Conservation (phyloP, 768 basidiomycete species). For the Nidularia pulvinata region DNA sequence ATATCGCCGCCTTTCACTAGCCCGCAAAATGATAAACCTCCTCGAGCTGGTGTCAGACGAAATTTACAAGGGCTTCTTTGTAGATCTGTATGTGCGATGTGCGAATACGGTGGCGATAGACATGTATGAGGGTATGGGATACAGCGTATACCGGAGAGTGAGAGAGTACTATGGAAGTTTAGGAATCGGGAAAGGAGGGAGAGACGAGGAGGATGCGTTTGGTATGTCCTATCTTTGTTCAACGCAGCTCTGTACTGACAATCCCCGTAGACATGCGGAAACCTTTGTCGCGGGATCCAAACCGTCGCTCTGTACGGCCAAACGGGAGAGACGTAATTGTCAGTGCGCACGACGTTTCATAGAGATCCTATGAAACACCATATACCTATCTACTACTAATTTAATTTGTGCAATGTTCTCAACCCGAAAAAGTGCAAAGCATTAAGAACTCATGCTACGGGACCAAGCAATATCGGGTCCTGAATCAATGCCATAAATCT, state of each 20-base stretch:
- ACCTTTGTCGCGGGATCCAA: constrained; percentile 61
- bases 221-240: constrained; percentile 45
- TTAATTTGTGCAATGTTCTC: background rate
- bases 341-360: constrained; percentile 58
- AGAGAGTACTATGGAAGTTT: constrained; percentile 86
- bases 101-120: constrained; percentile 81
- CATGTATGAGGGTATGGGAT: constrained; percentile 94
- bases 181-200: constrained; percentile 73
- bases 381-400: background rate
- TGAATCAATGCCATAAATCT: too few relatives aligned
- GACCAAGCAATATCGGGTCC: too few relatives aligned
- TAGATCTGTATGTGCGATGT: constrained; percentile 95
- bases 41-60: constrained; percentile 87
- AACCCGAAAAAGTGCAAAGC: background rate
- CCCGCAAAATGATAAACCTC: constrained; percentile 81
- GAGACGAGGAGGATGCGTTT: constrained; percentile 89
- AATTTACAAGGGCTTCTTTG: constrained; percentile 83
- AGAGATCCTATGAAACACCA: constrained; percentile 5
- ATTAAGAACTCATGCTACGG: too few relatives aligned
- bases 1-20: constrained; percentile 87
- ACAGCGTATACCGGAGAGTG: constrained; percentile 90
- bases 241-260: background rate
- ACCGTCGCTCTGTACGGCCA: constrained; percentile 63
- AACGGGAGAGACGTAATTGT: constrained; percentile 79
- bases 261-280: constrained; percentile 62